Conservation (phyloP, 2,329 filamentous ascomycete genomes). For the Talaromyces sp. region DNA sequence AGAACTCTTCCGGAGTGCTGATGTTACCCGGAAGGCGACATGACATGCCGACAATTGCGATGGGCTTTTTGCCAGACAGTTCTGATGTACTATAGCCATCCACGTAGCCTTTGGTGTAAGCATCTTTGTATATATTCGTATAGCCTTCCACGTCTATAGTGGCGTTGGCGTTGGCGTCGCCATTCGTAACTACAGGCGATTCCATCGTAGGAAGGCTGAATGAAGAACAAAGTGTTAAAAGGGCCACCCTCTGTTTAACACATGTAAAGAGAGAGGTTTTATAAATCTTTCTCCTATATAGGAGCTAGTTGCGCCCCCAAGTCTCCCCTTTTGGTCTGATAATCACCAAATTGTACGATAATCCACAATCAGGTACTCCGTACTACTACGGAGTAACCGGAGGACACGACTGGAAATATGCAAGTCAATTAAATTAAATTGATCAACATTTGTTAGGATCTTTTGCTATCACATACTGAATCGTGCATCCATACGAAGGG, state of each 20-base stretch:
- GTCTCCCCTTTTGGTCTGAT: neutral
- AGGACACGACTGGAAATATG: neutral
- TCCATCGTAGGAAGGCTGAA: neutral
- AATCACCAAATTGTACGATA: neutral
- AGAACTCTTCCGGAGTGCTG: constrained; percentile 13
- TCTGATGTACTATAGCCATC: neutral
- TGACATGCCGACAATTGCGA: constrained; percentile 18
- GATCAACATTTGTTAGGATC: neutral
- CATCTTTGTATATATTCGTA: neutral
- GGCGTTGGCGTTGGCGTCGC: neutral
- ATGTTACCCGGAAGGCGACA: constrained; percentile 18
- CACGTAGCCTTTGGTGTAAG: neutral
- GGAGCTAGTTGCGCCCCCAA: neutral
- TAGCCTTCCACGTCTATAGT: neutral
- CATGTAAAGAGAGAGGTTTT: neutral
- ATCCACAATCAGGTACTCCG: neutral
- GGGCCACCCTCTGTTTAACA: neutral
- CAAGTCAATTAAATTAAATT: neutral
- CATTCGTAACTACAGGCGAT: neutral
- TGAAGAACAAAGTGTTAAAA: neutral
- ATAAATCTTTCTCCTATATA: neutral
- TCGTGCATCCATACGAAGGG: neutral
- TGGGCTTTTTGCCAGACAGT: neutral
- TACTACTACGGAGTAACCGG: too few relatives aligned
- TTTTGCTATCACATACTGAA: neutral